These are phyloP conservation scores for Protomyces inouyei DNA, from an alignment of 1,139 yeast species.

Conservation along the genomic window DNA sequence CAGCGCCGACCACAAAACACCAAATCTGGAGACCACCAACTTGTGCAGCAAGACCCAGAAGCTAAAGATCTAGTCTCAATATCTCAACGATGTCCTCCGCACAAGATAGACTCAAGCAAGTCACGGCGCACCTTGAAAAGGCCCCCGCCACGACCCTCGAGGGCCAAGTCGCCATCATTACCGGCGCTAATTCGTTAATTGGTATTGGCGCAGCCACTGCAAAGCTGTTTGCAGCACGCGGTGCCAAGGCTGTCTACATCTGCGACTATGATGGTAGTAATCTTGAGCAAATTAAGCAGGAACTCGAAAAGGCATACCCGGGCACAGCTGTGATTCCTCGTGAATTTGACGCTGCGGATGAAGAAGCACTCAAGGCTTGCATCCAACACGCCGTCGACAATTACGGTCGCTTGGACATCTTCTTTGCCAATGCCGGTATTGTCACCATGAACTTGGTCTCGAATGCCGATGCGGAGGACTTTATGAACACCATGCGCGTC, in stretches of 20 bases:
- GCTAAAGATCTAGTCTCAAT: not conserved
- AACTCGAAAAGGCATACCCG: constrained; percentile 12
- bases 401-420: constrained; percentile 29
- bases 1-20: no score
- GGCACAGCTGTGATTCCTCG: constrained; percentile 21
- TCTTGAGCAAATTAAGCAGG: constrained; percentile 4
- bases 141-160: constrained; percentile 20
- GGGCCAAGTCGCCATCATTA: constrained; percentile 29
- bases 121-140: constrained; percentile 11
- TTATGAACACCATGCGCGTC: constrained; percentile 29
- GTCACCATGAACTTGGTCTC: constrained; percentile 17
- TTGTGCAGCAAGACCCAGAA: no score
- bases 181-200: constrained; percentile 29
- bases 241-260: constrained; percentile 29
- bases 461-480: constrained; percentile 25
- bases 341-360: constrained; percentile 30
- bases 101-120: constrained; percentile 3
- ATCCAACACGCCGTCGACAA: constrained; percentile 22
- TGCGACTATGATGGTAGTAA: constrained; percentile 28
- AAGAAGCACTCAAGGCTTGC: constrained; percentile 25
- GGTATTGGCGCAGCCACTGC: constrained; percentile 32
- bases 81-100: not conserved
- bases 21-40: no score
- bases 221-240: constrained; percentile 20
- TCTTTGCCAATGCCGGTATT: constrained; percentile 30